Evolutionary conservation across 768 basidiomycete species (phyloP).

Genomic region (Lactifluus pinguis): DNA sequence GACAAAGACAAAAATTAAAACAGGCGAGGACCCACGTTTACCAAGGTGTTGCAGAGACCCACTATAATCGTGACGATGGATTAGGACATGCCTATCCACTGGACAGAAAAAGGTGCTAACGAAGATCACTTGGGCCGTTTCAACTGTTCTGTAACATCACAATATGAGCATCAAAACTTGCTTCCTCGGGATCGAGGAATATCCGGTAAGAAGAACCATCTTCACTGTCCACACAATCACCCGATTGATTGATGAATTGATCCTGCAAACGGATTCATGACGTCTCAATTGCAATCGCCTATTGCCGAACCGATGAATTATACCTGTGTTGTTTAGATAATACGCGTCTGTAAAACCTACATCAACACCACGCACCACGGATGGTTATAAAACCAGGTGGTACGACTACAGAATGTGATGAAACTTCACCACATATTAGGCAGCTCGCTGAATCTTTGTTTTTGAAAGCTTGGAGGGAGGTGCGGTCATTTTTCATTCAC

Average conservation of each 20-base stretch:
- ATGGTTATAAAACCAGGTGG: background rate
- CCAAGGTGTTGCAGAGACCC: constrained; percentile 2
- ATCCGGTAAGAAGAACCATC: constrained; percentile 4
- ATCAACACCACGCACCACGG: background rate
- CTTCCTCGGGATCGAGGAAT: background rate
- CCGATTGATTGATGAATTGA: constrained; percentile 4
- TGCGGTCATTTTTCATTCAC: background rate
- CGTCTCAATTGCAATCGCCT: background rate
- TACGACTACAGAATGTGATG: background rate
- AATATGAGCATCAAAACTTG: background rate
- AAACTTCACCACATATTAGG: background rate
- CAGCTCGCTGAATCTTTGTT: background rate
- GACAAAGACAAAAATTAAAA: background rate
- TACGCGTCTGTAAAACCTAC: constrained; percentile 5
- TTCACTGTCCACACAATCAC: constrained; percentile 8
- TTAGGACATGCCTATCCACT: background rate
- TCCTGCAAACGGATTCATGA: background rate
- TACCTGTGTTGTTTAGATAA: constrained; percentile 3
- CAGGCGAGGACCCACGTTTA: background rate
- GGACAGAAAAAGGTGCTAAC: background rate
- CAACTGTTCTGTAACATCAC: background rate
- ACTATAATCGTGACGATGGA: background rate
- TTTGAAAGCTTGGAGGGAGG: background rate
- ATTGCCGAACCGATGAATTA: background rate
- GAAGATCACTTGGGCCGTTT: constrained; percentile 3